Evolutionary conservation across 768 basidiomycete species (phyloP).

Genomic region (Lentinula sp.): DNA sequence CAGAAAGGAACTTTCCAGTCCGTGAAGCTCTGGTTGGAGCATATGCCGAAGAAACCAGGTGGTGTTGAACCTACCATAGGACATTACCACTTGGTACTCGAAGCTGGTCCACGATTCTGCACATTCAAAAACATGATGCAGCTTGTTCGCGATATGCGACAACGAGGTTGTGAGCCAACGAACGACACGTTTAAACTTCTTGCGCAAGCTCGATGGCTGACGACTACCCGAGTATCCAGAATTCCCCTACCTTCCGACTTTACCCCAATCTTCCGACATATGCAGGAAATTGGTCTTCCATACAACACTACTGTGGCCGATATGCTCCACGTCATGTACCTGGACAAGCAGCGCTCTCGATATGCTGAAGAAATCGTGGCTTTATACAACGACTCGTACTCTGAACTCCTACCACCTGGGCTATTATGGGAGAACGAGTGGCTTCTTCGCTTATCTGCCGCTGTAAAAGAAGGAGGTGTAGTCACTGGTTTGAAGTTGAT

Average conservation of each 20-base stretch:
- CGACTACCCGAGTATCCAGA: constrained; percentile 18
- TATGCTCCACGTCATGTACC: constrained; percentile 37
- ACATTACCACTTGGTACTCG: constrained; percentile 52
- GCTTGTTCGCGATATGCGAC: constrained; percentile 28
- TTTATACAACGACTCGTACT: constrained; percentile 27
- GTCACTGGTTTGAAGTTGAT: constrained; percentile 18
- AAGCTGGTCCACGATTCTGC: constrained; percentile 26
- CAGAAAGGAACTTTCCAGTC: constrained; percentile 35
- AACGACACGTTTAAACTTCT: constrained; percentile 44
- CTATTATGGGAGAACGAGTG: constrained; percentile 8
- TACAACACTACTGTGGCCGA: constrained; percentile 36
- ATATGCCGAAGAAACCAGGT: constrained; percentile 47
- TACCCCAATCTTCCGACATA: constrained; percentile 37
- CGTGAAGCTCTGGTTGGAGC: constrained; percentile 43
- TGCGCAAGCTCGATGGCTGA: constrained; percentile 35
- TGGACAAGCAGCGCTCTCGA: constrained; percentile 26
- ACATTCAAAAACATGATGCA: constrained; percentile 27
- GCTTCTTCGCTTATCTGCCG: not conserved
- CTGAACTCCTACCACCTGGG: constrained; percentile 12
- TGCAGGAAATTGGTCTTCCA: constrained; percentile 35
- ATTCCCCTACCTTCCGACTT: constrained; percentile 28
- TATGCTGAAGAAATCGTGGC: constrained; percentile 32
- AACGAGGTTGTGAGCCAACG: constrained; percentile 34
- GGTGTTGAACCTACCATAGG: constrained; percentile 38
- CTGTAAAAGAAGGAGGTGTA: constrained; percentile 1